Percentiles rank a stretch among this genome's conserved stretches.
phyloP scores from a whole-genome alignment of 192 early-diverging fungal species.

The Coemansia sp. region DNA sequence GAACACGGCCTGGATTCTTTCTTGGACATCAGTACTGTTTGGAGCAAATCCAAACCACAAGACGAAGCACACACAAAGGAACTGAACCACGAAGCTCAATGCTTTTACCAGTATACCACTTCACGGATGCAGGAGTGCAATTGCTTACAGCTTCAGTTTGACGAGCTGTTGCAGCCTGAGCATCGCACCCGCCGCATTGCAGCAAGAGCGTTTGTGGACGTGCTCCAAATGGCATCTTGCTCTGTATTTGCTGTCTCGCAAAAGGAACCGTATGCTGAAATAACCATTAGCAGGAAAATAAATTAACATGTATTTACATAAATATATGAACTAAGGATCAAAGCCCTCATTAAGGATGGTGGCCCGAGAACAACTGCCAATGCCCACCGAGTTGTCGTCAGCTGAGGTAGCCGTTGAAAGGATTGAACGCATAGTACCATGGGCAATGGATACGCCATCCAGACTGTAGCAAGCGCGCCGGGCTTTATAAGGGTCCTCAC shows the following conservation, averaged over 20 bases:
- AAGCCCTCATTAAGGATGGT: slow-evolving; percentile 17
- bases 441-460: not conserved
- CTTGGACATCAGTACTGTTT: slow-evolving; percentile 13
- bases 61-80: not conserved
- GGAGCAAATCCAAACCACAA: not conserved
- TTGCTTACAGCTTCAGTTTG: slow-evolving; percentile 11
- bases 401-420: slow-evolving; percentile 9
- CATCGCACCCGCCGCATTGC: slow-evolving; percentile 33
- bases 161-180: slow-evolving; percentile 17
- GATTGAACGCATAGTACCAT: not conserved
- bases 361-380: slow-evolving; percentile 9
- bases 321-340: not conserved
- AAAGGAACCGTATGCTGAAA: slow-evolving; percentile 6
- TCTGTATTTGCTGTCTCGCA: slow-evolving; percentile 32
- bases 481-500: not conserved
- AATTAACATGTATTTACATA: too few species aligned
- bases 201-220: slow-evolving; percentile 40
- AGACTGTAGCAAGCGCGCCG: not conserved
- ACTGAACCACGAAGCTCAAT: slow-evolving; percentile 24
- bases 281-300: not conserved
- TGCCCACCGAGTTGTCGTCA: slow-evolving; percentile 10
- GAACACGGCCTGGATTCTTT: slow-evolving; percentile 37
- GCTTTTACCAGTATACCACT: slow-evolving; percentile 29
- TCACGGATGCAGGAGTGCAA: slow-evolving; percentile 13
- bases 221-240: slow-evolving; percentile 34